Conservation (phyloP, 1,139 yeast species). For the Saccharomyces hybrid region DNA sequence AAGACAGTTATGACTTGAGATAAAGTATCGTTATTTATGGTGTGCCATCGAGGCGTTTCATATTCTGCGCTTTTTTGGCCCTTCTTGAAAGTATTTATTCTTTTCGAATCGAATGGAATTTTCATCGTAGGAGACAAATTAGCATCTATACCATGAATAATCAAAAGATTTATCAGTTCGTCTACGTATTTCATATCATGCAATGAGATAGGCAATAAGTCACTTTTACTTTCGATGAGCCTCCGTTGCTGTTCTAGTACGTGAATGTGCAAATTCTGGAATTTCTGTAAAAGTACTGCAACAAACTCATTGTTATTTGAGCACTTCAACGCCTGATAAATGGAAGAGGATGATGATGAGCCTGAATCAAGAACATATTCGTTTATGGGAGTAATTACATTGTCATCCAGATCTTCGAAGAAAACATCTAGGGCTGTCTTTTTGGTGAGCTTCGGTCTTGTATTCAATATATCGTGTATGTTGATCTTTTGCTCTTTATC, state of each 20-base stretch:
- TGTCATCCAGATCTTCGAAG: conserved; percentile 21
- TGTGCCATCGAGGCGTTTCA: conserved; percentile 10
- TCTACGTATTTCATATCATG: conserved; percentile 77
- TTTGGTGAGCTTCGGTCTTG: conserved; percentile 29
- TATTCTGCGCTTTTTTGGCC: conserved; percentile 20
- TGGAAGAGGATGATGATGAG: not conserved
- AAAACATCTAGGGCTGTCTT: conserved; percentile 35
- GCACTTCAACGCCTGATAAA: conserved; percentile 17
- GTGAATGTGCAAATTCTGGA: conserved; percentile 11
- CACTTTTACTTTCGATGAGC: conserved; percentile 23
- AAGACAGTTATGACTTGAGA: conserved; percentile 9
- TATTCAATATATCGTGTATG: conserved; percentile 6
- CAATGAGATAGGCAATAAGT: conserved; percentile 62
- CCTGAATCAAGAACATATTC: not conserved
- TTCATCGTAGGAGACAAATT: conserved; percentile 52
- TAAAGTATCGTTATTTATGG: conserved; percentile 10
- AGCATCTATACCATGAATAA: conserved; percentile 67
- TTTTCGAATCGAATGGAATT: conserved; percentile 56
- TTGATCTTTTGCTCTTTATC: conserved; percentile 2
- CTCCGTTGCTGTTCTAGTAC: conserved; percentile 8
- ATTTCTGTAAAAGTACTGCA: conserved; percentile 16
- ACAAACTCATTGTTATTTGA: conserved; percentile 28
- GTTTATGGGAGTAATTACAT: conserved; percentile 12
- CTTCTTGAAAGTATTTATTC: conserved; percentile 41
- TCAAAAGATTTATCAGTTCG: conserved; percentile 52